Conservation (phyloP, 108 stramenopile species). For the Fragilaria radians region DNA sequence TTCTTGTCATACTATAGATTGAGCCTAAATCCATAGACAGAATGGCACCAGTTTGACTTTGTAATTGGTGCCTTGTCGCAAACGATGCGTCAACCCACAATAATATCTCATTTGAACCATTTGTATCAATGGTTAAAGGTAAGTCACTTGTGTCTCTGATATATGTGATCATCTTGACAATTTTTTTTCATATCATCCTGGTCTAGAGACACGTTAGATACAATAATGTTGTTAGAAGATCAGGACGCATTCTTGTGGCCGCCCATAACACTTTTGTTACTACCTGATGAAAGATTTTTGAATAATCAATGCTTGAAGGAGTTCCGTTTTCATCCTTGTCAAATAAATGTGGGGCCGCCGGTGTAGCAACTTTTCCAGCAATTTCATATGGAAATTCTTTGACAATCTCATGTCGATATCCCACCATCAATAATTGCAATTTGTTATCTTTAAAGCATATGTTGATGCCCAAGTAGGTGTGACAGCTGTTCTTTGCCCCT, state of each 20-base stretch:
- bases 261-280: constrained; percentile 29
- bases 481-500: constrained; percentile 16
- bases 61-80: constrained; percentile 28
- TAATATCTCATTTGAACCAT: constrained; percentile 1
- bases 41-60: constrained; percentile 33
- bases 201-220: constrained; percentile 26
- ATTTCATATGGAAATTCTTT: constrained; percentile 15
- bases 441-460: constrained; percentile 15
- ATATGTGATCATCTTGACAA: constrained; percentile 22
- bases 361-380: background rate
- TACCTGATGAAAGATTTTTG: constrained; percentile 21
- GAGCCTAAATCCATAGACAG: constrained; percentile 31
- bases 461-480: constrained; percentile 41
- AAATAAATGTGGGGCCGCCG: constrained; percentile 28
- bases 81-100: constrained; percentile 43
- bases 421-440: constrained; percentile 26
- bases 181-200: constrained; percentile 26
- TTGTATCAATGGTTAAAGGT: constrained; percentile 4
- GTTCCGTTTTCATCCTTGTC: constrained; percentile 7
- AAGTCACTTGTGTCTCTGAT: constrained; percentile 18
- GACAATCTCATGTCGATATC: constrained; percentile 21
- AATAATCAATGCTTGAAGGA: background rate
- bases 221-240: constrained; percentile 23
- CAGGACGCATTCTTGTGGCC: constrained; percentile 16
- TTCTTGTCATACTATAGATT: constrained; percentile 7